Evolutionary conservation across 2,329 filamentous ascomycete species (phyloP).

Genomic region (Triangularia setosa): DNA sequence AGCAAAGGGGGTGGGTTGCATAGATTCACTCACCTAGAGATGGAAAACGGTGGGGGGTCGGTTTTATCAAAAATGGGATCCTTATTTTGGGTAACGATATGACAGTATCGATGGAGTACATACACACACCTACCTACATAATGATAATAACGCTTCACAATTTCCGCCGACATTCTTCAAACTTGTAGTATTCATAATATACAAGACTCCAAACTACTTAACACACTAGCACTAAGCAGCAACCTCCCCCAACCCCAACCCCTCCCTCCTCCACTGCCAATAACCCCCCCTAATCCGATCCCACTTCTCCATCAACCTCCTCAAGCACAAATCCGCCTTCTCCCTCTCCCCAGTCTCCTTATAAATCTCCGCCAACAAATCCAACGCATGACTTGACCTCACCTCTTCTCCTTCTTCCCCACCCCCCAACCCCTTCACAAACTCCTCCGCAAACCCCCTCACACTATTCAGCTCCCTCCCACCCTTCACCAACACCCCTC

Average conservation of each 20-base stretch:
- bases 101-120: background rate
- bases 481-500: constrained; percentile 68
- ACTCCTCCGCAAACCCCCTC: constrained; percentile 47
- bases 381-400: constrained; percentile 63
- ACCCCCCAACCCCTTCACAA: constrained; percentile 46
- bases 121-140: background rate
- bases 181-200: background rate
- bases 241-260: constrained; percentile 8
- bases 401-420: constrained; percentile 46
- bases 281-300: constrained; percentile 89
- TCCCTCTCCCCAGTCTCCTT: constrained; percentile 52
- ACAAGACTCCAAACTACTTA: background rate
- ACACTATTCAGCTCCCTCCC: constrained; percentile 46
- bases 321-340: constrained; percentile 66
- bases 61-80: background rate
- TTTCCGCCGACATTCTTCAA: background rate
- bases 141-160: background rate
- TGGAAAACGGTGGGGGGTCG: background rate
- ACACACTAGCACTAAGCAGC: background rate
- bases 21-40: no score
- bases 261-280: constrained; percentile 71
- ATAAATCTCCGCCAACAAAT: constrained; percentile 68
- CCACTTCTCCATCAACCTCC: constrained; percentile 75
- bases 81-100: background rate
- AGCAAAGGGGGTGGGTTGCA: background rate